A percentile compares a stretch with the other conserved stretches of the same genome.
phyloP scores from a whole-genome alignment of 2,329 filamentous ascomycete genomes.

The Diaporthe longicolla region DNA sequence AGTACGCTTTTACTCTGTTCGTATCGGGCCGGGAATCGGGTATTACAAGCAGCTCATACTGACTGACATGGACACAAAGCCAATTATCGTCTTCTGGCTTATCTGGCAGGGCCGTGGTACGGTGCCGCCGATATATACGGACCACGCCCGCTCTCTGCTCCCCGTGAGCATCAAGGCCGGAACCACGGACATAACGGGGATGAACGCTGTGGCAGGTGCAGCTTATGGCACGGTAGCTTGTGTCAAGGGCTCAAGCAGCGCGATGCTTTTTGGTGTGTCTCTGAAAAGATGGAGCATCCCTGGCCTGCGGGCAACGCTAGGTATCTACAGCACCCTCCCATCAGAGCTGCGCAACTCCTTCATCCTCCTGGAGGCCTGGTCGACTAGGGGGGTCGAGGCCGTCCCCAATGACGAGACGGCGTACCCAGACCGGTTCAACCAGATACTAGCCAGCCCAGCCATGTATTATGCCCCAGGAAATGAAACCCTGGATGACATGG shows the following conservation, averaged over 20 bases:
- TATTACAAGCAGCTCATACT: neutral
- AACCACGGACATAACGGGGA: conserved; percentile 26
- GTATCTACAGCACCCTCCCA: conserved; percentile 21
- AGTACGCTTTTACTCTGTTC: neutral
- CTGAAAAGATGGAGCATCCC: conserved; percentile 12
- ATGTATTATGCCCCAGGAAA: conserved; percentile 3
- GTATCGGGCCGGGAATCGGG: neutral
- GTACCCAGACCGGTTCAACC: conserved; percentile 35
- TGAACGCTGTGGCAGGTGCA: conserved; percentile 33
- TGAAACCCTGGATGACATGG: conserved; percentile 11
- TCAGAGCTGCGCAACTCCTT: conserved; percentile 30
- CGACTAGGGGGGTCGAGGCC: conserved; percentile 10
- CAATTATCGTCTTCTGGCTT: conserved; percentile 33
- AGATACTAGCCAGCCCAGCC: neutral
- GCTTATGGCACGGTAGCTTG: conserved; percentile 24
- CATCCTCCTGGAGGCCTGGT: conserved; percentile 30
- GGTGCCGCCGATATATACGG: conserved; percentile 12
- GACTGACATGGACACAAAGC: neutral
- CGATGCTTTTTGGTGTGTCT: conserved; percentile 15
- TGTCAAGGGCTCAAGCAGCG: conserved; percentile 13
- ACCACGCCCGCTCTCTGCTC: neutral
- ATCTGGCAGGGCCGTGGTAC: conserved; percentile 31
- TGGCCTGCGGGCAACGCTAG: conserved; percentile 13
- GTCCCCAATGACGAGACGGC: conserved; percentile 22
- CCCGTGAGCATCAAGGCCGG: conserved; percentile 26